A percentile compares a stretch with the other conserved stretches of the same genome.
These are phyloP conservation scores for Yamadazyma kanchanaburiensis DNA, from an alignment of 1,139 yeast species.

Conservation along the genomic window DNA sequence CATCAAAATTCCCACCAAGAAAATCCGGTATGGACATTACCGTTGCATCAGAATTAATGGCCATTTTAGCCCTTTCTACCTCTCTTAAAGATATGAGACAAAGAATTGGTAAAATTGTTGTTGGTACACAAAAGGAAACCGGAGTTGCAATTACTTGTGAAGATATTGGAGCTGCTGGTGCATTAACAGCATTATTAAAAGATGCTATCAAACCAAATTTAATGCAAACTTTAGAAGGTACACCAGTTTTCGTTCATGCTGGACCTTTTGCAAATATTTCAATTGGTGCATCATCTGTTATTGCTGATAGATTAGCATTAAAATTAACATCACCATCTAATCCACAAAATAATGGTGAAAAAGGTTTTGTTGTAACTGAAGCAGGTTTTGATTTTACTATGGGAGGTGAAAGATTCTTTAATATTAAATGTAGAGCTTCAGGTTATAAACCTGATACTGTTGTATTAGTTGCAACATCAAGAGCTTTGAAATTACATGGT, in stretches of 20 bases:
- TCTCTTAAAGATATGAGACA: slow-evolving; percentile 65
- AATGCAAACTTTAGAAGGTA: slow-evolving; percentile 84
- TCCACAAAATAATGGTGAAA: slow-evolving; percentile 39
- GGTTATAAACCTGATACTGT: slow-evolving; percentile 71
- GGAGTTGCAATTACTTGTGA: slow-evolving; percentile 73
- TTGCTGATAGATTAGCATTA: slow-evolving; percentile 73
- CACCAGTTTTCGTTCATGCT: slow-evolving; percentile 82
- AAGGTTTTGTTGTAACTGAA: slow-evolving; percentile 76
- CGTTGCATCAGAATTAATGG: slow-evolving; percentile 82
- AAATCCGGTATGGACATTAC: slow-evolving; percentile 77
- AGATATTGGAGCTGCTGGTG: slow-evolving; percentile 80
- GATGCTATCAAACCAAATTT: slow-evolving; percentile 82
- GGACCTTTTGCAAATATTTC: slow-evolving; percentile 88
- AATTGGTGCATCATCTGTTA: slow-evolving; percentile 78
- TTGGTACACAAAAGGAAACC: slow-evolving; percentile 56
- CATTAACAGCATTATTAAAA: slow-evolving; percentile 70
- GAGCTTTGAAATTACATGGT: slow-evolving; percentile 79
- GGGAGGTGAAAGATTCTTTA: slow-evolving; percentile 86
- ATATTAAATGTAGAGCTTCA: slow-evolving; percentile 75
- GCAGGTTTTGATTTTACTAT: slow-evolving; percentile 86
- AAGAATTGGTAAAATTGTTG: slow-evolving; percentile 69
- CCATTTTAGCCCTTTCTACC: slow-evolving; percentile 69
- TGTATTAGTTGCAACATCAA: slow-evolving; percentile 74
- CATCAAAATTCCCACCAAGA: slow-evolving; percentile 62
- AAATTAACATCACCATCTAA: slow-evolving; percentile 54